Conservation (phyloP, 495 filamentous ascomycete genomes). For the Sordaria brevicollis region DNA sequence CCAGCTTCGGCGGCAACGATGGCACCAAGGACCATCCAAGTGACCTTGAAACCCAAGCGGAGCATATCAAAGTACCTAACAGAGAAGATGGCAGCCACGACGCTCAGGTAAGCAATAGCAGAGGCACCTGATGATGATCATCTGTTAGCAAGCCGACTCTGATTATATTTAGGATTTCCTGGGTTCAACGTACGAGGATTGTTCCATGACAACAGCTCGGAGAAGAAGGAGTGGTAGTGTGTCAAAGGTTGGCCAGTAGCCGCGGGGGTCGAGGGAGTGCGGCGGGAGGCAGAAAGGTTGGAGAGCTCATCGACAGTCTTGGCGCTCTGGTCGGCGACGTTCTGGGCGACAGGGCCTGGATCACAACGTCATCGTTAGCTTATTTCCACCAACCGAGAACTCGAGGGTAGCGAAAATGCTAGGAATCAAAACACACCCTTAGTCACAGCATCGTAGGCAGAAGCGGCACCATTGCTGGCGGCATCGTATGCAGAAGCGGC, state of each 20-base stretch:
- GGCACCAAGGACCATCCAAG: constrained; percentile 54
- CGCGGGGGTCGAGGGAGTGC: constrained; percentile 55
- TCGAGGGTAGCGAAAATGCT: not conserved
- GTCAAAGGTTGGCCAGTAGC: constrained; percentile 83
- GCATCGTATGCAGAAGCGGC: constrained; percentile 30
- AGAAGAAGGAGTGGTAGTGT: constrained; percentile 94
- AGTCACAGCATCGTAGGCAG: not conserved
- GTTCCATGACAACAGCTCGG: constrained; percentile 65
- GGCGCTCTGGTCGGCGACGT: constrained; percentile 59
- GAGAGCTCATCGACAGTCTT: constrained; percentile 65
- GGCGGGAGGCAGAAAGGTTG: constrained; percentile 61
- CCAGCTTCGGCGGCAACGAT: constrained; percentile 67
- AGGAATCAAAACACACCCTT: not conserved
- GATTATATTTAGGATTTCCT: constrained; percentile 8
- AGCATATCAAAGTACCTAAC: constrained; percentile 82
- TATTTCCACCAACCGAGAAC: not conserved
- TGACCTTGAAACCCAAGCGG: constrained; percentile 78
- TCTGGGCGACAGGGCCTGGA: constrained; percentile 66
- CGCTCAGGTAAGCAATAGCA: constrained; percentile 65
- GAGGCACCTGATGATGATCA: constrained; percentile 60
- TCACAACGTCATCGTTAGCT: constrained; percentile 12
- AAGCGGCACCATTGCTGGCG: constrained; percentile 26
- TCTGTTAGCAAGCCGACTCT: constrained; percentile 37
- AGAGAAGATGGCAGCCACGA: constrained; percentile 74
- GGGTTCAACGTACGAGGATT: constrained; percentile 33